Evolutionary conservation across 2,329 filamentous ascomycete species (phyloP).

Genomic region (Fusarium sororula): DNA sequence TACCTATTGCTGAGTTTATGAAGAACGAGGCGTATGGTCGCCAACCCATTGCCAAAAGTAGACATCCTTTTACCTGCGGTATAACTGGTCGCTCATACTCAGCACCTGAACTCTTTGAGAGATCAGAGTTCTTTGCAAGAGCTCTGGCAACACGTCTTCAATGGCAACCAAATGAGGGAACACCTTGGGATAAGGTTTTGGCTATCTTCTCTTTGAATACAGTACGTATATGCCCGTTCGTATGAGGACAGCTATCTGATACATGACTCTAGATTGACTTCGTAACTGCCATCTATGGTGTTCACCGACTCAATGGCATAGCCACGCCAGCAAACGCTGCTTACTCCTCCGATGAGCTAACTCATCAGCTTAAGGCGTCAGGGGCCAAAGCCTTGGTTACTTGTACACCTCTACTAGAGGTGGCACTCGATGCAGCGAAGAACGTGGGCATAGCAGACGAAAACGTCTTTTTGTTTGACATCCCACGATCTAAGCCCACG

Average conservation of each 20-base stretch:
- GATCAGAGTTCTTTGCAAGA: conserved; percentile 73
- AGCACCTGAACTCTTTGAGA: conserved; percentile 67
- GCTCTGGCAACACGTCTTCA: conserved; percentile 69
- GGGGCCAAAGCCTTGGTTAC: conserved; percentile 77
- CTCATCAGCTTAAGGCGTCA: conserved; percentile 75
- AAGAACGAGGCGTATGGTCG: conserved; percentile 46
- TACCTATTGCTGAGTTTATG: conserved; percentile 19
- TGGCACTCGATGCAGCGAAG: conserved; percentile 70
- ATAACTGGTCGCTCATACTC: conserved; percentile 74
- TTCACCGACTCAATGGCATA: conserved; percentile 77
- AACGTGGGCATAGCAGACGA: conserved; percentile 68
- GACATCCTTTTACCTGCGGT: conserved; percentile 81
- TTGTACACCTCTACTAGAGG: conserved; percentile 70
- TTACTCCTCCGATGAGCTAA: conserved; percentile 74
- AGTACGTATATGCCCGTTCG: conserved; percentile 51
- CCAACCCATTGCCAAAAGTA: conserved; percentile 67
- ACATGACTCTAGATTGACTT: conserved; percentile 70
- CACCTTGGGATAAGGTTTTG: conserved; percentile 84
- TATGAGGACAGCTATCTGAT: neutral
- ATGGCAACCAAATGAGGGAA: conserved; percentile 74
- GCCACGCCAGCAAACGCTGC: conserved; percentile 78
- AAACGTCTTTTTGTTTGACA: conserved; percentile 73
- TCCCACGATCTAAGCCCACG: conserved; percentile 56
- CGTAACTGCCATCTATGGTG: conserved; percentile 75
- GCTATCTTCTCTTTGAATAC: conserved; percentile 82